phyloP scores from a whole-genome alignment of 345 rosid genomes.

The Geranium brycei region DNA sequence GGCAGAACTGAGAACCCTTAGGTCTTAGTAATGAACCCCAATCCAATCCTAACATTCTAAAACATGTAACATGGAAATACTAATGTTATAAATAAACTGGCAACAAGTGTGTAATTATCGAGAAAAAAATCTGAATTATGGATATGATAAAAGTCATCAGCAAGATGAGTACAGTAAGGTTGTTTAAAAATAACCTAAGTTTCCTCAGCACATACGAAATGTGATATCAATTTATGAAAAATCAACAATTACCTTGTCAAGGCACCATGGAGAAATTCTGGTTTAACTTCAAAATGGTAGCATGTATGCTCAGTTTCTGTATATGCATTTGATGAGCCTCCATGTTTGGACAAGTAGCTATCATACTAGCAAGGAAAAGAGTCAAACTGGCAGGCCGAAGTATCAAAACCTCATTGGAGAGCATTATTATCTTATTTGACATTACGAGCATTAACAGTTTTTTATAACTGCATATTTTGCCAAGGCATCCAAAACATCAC shows the following conservation, averaged over 20 bases:
- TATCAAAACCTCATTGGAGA: conserved; percentile 2
- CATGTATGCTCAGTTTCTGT: conserved; percentile 92
- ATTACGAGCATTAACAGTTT: neutral
- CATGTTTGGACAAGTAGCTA: conserved; percentile 96
- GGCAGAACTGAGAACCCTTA: no score
- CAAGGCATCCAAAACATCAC: neutral
- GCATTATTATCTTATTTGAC: neutral
- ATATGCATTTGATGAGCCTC: conserved; percentile 95
- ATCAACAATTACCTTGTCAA: conserved; percentile 51
- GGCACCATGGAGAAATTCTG: conserved; percentile 75
- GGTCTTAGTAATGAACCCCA: neutral
- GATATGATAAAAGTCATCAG: neutral
- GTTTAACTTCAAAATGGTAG: conserved; percentile 93
- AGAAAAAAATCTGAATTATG: neutral
- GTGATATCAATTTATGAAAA: neutral
- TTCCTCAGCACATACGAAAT: neutral
- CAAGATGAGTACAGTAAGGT: neutral
- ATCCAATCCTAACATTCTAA: neutral
- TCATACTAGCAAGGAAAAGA: conserved; percentile 69
- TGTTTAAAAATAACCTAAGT: neutral
- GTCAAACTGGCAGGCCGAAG: conserved; percentile 24
- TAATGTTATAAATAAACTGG: no score
- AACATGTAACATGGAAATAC: neutral
- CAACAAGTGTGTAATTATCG: neutral
- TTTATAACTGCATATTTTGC: neutral